A percentile compares a stretch with the other conserved stretches of the same genome.
These are phyloP conservation scores for Metschnikowia peoriensis DNA, from an alignment of 805 yeast genomes.

Conservation along the genomic window DNA sequence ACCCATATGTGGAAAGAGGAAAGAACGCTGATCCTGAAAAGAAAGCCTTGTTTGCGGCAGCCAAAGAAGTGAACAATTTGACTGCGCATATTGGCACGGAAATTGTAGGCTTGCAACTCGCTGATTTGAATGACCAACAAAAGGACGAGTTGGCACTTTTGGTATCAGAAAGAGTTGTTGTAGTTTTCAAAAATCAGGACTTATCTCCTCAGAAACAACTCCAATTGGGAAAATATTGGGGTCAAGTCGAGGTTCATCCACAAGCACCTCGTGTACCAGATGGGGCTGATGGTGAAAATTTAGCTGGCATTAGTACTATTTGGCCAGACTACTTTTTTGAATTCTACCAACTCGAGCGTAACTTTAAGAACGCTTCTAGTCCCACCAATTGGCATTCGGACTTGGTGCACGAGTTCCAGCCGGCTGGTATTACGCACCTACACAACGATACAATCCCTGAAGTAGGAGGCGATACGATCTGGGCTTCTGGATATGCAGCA, in stretches of 20 bases:
- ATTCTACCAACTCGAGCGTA: slow-evolving; percentile 19
- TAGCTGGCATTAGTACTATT: slow-evolving; percentile 26
- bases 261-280: slow-evolving; percentile 15
- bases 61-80: slow-evolving; percentile 24
- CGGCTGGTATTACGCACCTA: slow-evolving; percentile 53
- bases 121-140: slow-evolving; percentile 25
- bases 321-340: slow-evolving; percentile 26
- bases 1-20: slow-evolving; percentile 23
- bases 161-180: slow-evolving; percentile 28
- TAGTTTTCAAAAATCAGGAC: slow-evolving; percentile 27
- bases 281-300: slow-evolving; percentile 2
- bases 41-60: slow-evolving; percentile 27
- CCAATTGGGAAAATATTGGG: slow-evolving; percentile 9
- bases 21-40: slow-evolving; percentile 27
- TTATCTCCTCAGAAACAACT: slow-evolving; percentile 26
- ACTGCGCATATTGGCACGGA: slow-evolving; percentile 29
- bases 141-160: slow-evolving; percentile 28
- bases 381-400: slow-evolving; percentile 42
- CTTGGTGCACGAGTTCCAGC: slow-evolving; percentile 52
- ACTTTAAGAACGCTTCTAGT: slow-evolving; percentile 24
- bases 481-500: slow-evolving; percentile 55
- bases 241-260: slow-evolving; percentile 22
- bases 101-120: slow-evolving; percentile 25
- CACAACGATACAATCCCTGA: slow-evolving; percentile 49
- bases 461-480: slow-evolving; percentile 54